phyloP scores from a whole-genome alignment of 805 yeast genomes.

The Candida piceae region DNA sequence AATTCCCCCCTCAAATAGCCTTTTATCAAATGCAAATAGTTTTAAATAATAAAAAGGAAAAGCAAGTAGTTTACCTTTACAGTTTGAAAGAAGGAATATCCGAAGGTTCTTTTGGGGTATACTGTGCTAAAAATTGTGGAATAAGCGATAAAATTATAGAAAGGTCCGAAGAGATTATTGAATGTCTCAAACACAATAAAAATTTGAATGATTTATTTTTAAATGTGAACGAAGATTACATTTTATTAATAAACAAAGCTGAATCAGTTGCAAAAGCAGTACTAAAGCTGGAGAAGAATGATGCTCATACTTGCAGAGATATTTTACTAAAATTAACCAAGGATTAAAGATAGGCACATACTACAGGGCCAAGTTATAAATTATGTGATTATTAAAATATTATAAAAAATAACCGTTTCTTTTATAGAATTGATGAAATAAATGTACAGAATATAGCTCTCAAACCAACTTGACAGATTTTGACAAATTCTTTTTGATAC shows the following conservation, averaged over 20 bases:
- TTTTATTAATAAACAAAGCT: conserved; percentile 7
- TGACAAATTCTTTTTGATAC: conserved; percentile 93
- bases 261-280: conserved; percentile 17
- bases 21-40: conserved; percentile 27
- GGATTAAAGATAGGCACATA: too few relatives aligned
- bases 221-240: neutral
- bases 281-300: conserved; percentile 22
- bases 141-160: conserved; percentile 24
- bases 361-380: too few relatives aligned
- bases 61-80: conserved; percentile 31
- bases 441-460: too few relatives aligned
- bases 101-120: conserved; percentile 32
- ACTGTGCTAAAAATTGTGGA: conserved; percentile 32
- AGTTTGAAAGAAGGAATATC: conserved; percentile 29
- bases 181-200: conserved; percentile 11
- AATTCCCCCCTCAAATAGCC: conserved; percentile 5
- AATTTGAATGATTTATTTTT: conserved; percentile 14
- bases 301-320: conserved; percentile 3
- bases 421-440: too few relatives aligned
- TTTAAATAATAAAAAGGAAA: conserved; percentile 3
- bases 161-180: conserved; percentile 29
- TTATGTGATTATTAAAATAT: too few relatives aligned
- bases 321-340: conserved; percentile 8
- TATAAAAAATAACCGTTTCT: too few relatives aligned
- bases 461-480: conserved; percentile 76